A percentile compares a stretch with the other conserved stretches of the same genome.
These are phyloP conservation scores for Xerocomellus amylosporus DNA, from an alignment of 768 basidiomycete genomes.

Conservation along the genomic window DNA sequence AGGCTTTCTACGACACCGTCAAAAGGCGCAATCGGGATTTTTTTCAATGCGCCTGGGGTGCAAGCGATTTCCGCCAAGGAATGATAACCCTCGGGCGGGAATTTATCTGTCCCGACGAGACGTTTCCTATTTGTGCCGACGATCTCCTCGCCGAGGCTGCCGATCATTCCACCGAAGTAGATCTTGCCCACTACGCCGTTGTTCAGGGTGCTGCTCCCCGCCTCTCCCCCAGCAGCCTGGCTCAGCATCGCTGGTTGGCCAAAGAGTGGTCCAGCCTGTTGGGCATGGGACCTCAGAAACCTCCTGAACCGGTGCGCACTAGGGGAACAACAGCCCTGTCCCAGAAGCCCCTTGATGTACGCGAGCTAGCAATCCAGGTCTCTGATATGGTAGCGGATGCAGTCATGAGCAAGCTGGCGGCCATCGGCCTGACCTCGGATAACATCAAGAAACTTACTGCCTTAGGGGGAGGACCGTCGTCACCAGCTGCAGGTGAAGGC, in stretches of 20 bases:
- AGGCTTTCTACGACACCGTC: neutral
- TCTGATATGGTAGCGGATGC: neutral
- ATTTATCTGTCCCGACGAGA: conserved; percentile 8
- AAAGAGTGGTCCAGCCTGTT: neutral
- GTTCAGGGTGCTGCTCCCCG: neutral
- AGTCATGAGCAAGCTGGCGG: neutral
- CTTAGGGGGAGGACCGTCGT: neutral
- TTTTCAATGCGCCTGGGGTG: conserved; percentile 5
- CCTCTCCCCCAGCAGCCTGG: neutral
- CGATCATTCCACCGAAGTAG: conserved; percentile 6
- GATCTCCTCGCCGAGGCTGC: conserved; percentile 9
- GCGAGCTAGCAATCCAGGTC: neutral
- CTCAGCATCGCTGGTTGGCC: conserved; percentile 3
- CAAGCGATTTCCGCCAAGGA: conserved; percentile 2
- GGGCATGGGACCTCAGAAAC: neutral
- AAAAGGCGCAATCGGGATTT: neutral
- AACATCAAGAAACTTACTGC: neutral
- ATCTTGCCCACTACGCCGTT: neutral
- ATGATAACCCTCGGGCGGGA: conserved; percentile 4
- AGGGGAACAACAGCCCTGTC: neutral
- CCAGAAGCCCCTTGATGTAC: neutral
- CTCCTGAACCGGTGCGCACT: neutral
- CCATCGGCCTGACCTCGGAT: neutral
- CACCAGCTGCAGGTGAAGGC: too few species aligned
- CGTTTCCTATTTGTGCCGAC: conserved; percentile 1